phyloP scores from a whole-genome alignment of 2,329 filamentous ascomycete species.

The Neofusicoccum sp. region DNA sequence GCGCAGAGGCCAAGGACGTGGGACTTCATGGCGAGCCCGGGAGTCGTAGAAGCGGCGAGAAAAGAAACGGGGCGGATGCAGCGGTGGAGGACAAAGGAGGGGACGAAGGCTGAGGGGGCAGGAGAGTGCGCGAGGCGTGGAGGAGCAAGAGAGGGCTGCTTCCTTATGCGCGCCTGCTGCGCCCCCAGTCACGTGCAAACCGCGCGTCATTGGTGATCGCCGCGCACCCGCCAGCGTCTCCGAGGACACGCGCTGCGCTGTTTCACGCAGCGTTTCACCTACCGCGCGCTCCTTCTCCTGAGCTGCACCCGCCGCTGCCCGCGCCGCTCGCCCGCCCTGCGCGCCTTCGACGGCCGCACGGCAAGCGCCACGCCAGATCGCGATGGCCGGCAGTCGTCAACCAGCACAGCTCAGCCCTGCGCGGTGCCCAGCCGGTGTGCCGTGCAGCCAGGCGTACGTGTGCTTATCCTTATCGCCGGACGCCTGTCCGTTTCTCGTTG shows the following conservation, averaged over 20 bases:
- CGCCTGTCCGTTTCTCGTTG: neutral
- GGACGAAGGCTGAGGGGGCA: neutral
- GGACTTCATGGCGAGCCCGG: conserved; percentile 32
- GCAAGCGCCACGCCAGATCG: neutral
- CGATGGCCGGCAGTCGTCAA: conserved; percentile 17
- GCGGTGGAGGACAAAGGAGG: conserved; percentile 24
- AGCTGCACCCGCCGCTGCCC: neutral
- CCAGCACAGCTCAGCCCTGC: neutral
- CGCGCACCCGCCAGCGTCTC: neutral
- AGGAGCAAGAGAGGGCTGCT: conserved; percentile 5
- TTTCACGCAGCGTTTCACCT: conserved; percentile 8
- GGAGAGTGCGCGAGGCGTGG: conserved; percentile 6
- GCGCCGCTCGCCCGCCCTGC: neutral
- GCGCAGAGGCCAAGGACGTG: conserved; percentile 37
- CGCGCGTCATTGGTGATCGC: conserved; percentile 16
- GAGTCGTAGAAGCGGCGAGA: neutral
- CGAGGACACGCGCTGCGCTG: neutral
- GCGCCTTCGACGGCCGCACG: neutral
- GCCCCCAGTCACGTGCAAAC: conserved; percentile 8
- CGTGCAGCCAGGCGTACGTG: conserved; percentile 13
- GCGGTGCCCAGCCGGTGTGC: neutral
- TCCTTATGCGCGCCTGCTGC: conserved; percentile 15
- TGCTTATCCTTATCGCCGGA: conserved; percentile 15
- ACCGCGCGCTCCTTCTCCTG: neutral
- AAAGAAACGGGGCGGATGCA: conserved; percentile 20